Evolutionary conservation across 2,329 filamentous ascomycete species (phyloP).

Genomic region (Colletotrichum australisinense): DNA sequence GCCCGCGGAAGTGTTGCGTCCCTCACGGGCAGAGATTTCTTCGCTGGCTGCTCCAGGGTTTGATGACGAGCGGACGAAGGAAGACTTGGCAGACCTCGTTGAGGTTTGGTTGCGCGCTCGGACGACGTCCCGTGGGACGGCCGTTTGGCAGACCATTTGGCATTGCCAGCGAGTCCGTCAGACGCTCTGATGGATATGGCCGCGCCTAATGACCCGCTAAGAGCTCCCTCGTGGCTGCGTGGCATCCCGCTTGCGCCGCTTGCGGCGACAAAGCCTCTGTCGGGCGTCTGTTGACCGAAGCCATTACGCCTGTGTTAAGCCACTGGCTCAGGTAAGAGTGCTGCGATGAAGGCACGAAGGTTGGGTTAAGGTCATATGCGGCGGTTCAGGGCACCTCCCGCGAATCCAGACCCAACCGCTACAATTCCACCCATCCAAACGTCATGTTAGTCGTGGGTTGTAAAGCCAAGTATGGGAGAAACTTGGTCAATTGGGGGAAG

Average conservation of each 20-base stretch:
- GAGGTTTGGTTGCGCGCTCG: conserved; percentile 4
- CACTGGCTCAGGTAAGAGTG: conserved; percentile 23
- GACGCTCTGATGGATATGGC: conserved; percentile 16
- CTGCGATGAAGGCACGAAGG: neutral
- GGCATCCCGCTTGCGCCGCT: neutral
- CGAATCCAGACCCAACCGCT: neutral
- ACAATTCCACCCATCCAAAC: neutral
- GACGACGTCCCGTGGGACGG: conserved; percentile 14
- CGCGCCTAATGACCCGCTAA: conserved; percentile 1
- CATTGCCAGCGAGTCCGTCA: conserved; percentile 12
- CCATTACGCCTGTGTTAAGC: conserved; percentile 19
- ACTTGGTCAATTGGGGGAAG: neutral
- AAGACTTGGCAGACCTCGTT: neutral
- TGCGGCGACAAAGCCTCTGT: conserved; percentile 3
- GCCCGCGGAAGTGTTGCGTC: neutral
- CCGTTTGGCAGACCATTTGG: conserved; percentile 16
- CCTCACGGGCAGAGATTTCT: neutral
- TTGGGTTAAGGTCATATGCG: neutral
- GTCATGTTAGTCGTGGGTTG: neutral
- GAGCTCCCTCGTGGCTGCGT: conserved; percentile 14
- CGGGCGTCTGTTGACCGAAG: conserved; percentile 16
- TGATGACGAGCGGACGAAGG: conserved; percentile 2
- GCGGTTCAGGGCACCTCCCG: neutral
- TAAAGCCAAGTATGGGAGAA: neutral
- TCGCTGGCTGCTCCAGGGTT: neutral